Evolutionary conservation across 2,329 filamentous ascomycete genomes (phyloP).

Genomic region (Onygenales sp.): DNA sequence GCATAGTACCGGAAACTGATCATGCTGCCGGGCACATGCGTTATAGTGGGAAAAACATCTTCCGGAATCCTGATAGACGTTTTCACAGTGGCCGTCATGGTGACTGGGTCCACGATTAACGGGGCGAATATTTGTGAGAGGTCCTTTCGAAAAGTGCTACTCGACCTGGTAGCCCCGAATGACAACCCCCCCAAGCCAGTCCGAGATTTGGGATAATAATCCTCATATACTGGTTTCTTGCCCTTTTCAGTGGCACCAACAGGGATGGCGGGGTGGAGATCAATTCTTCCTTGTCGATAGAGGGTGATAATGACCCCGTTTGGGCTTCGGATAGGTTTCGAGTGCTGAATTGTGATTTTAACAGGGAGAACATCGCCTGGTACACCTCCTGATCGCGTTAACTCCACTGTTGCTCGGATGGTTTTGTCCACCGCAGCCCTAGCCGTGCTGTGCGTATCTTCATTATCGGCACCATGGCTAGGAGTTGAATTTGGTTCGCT

Average conservation of each 20-base stretch:
- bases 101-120: constrained; percentile 74
- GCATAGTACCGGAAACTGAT: constrained; percentile 92
- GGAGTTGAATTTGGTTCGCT: constrained; percentile 33
- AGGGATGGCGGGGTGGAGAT: constrained; percentile 59
- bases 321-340: constrained; percentile 79
- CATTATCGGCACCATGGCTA: constrained; percentile 31
- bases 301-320: constrained; percentile 88
- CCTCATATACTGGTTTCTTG: constrained; percentile 63
- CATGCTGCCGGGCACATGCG: constrained; percentile 80
- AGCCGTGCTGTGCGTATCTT: constrained; percentile 42
- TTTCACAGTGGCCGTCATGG: constrained; percentile 68
- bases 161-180: constrained; percentile 74
- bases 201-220: constrained; percentile 77
- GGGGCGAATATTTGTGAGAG: constrained; percentile 81
- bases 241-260: constrained; percentile 54
- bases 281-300: constrained; percentile 82
- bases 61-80: constrained; percentile 80
- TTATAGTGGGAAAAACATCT: constrained; percentile 85
- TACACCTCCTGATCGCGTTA: constrained; percentile 72
- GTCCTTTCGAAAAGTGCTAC: constrained; percentile 92
- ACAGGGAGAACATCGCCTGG: constrained; percentile 76
- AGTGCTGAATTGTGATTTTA: constrained; percentile 74
- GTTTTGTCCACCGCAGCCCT: constrained; percentile 58
- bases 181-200: constrained; percentile 81
- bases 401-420: constrained; percentile 77